Evolutionary conservation across 169 alveolate species (phyloP).

Genomic region (Eimeria tenella): DNA sequence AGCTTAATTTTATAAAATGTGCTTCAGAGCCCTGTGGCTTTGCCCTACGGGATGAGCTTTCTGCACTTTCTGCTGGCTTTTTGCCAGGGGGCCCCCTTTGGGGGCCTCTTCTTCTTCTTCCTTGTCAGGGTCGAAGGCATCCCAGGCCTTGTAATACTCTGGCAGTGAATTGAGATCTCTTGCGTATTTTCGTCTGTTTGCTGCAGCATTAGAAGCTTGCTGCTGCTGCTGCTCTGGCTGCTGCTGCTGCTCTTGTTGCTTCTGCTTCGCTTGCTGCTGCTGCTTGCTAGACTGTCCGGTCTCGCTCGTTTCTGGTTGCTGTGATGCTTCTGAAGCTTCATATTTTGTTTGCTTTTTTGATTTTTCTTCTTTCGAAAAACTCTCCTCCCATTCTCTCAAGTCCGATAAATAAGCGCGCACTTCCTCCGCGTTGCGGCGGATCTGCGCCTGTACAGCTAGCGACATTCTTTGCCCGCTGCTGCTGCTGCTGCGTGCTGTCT

Average conservation of each 20-base stretch:
- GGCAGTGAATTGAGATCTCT: constrained; percentile 33
- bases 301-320: neutral
- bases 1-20: too few species aligned
- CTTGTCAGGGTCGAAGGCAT: constrained; percentile 24
- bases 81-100: neutral
- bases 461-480: constrained; percentile 32
- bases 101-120: constrained; percentile 7
- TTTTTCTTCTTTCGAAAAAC: neutral
- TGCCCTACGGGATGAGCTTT: neutral
- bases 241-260: constrained; percentile 9
- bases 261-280: constrained; percentile 1
- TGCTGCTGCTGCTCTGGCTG: neutral
- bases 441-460: constrained; percentile 47
- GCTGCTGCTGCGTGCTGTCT: neutral
- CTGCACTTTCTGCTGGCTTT: too few species aligned
- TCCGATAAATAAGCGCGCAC: constrained; percentile 25
- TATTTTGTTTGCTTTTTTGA: neutral
- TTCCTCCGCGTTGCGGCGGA: constrained; percentile 65
- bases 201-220: neutral
- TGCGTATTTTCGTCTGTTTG: neutral
- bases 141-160: constrained; percentile 58
- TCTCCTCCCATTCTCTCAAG: neutral
- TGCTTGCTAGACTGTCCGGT: neutral
- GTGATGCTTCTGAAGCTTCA: neutral
- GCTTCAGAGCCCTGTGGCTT: too few species aligned